Base-by-base conservation (phyloP, 208 protist species). In the Strigomonas culicis region DNA sequence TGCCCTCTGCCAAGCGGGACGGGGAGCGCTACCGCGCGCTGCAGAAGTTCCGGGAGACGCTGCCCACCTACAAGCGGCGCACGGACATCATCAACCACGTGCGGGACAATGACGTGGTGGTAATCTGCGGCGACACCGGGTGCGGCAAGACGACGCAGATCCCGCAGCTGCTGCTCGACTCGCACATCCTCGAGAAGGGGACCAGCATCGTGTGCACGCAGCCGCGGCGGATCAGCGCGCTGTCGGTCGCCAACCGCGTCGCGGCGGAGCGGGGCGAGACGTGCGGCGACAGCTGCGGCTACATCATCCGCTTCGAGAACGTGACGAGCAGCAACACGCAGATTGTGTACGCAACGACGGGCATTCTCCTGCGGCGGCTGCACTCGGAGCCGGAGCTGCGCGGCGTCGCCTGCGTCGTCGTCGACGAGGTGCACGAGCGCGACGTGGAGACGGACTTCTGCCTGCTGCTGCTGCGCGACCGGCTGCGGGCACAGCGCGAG, bases 281-380 rank as follows among this genome's bases (percentile, higher is more conserved):
- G 7, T 89, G 90, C 46, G 94, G 94, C 22, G 68, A 90, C 67
- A 90, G 75, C 52, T 93, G 93, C 41, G 93, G 93, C 13, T 97
- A 97, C 75, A 72, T 88, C 50, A 92, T 97, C 52, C 82, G 93
- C 8, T 92, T 96, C 63, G 91, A 96, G 44, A 89, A 90, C 50
- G 74, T 81, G 46, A 88, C 80, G 36, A 88, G 77, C 41, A 58
- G 62, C 28, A 65, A 75, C 17, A 99, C 97, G 1, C 79, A 77
- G n/a, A 97, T 99, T 41, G 93, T 99, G 67, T 99, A 98, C 70
- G 93, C 99, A 80, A 99, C 98, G 19, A 98, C 98, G 58, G 98
- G 98, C 69, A 99, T 99, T 75, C 66, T 99, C 11, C 75, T 99
- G 28, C 88, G 97, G 53, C 96, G 99, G 67, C 89, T 97, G 41